phyloP scores from a whole-genome alignment of 2,329 filamentous ascomycete species.

The Biscogniauxia mediterranea region DNA sequence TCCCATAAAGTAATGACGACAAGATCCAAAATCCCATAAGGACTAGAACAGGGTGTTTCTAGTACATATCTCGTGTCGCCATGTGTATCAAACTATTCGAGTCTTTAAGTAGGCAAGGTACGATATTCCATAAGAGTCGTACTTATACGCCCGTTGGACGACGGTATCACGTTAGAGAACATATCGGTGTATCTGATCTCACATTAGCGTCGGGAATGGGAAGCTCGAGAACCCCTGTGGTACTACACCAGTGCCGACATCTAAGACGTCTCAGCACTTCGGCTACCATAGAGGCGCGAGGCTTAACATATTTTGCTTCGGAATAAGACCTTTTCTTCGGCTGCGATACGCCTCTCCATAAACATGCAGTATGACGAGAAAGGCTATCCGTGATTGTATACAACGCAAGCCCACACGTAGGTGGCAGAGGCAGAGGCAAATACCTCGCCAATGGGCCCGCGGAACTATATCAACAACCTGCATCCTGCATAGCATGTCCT shows the following conservation, averaged over 20 bases:
- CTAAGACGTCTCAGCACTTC: constrained; percentile 17
- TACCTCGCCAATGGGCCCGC: background rate
- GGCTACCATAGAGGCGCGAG: background rate
- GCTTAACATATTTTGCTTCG: background rate
- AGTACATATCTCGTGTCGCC: background rate
- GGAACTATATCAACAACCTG: too few species aligned
- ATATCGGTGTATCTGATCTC: constrained; percentile 5
- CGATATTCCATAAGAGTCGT: background rate
- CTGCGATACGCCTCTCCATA: background rate
- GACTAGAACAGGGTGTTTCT: background rate
- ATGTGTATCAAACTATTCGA: background rate
- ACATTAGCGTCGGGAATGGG: constrained; percentile 19
- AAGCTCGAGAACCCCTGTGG: constrained; percentile 15
- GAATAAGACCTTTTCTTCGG: background rate
- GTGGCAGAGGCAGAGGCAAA: background rate
- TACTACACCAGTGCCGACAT: constrained; percentile 5
- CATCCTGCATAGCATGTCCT: background rate
- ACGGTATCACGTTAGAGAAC: constrained; percentile 23
- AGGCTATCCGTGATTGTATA: background rate
- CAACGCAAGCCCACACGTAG: background rate
- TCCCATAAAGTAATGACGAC: background rate
- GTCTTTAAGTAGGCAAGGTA: background rate
- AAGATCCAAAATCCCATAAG: background rate
- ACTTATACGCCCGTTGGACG: constrained; percentile 12
- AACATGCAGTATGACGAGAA: background rate